phyloP scores from a whole-genome alignment of 2,329 filamentous ascomycete genomes.

The Trichoderma oligosporum region DNA sequence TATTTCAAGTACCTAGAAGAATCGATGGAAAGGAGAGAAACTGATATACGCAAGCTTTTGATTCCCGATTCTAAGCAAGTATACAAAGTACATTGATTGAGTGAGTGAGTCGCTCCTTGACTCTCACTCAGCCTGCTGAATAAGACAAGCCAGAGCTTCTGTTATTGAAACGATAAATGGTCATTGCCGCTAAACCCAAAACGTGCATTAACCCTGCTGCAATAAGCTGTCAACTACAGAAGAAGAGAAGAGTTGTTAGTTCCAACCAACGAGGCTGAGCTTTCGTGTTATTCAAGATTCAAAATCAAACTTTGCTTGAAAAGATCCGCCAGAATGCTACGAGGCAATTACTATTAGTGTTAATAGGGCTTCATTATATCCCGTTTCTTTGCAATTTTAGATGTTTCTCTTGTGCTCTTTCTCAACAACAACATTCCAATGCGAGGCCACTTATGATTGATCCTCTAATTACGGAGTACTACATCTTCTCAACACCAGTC shows the following conservation, averaged over 20 bases:
- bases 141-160: too few relatives aligned
- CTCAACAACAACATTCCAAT: not conserved
- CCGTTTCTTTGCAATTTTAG: not conserved
- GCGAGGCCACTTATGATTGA: constrained; percentile 7
- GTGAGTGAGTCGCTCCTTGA: too few relatives aligned
- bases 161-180: too few relatives aligned
- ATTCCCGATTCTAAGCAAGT: too few relatives aligned
- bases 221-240: too few relatives aligned
- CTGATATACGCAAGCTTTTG: too few relatives aligned
- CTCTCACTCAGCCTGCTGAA: not conserved
- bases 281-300: not conserved
- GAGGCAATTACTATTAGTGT: too few relatives aligned
- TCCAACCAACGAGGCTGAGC: not conserved
- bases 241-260: not conserved
- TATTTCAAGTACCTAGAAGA: too few relatives aligned
- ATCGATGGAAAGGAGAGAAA: too few relatives aligned
- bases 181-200: not conserved
- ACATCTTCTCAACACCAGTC: not conserved
- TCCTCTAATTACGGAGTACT: not conserved
- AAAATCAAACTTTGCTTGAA: not conserved
- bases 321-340: not conserved
- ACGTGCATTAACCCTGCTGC: not conserved
- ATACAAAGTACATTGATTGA: too few relatives aligned
- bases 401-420: not conserved
- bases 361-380: not conserved